Base-by-base conservation (phyloP, 805 yeast genomes). In the Yarrowia sp. region DNA sequence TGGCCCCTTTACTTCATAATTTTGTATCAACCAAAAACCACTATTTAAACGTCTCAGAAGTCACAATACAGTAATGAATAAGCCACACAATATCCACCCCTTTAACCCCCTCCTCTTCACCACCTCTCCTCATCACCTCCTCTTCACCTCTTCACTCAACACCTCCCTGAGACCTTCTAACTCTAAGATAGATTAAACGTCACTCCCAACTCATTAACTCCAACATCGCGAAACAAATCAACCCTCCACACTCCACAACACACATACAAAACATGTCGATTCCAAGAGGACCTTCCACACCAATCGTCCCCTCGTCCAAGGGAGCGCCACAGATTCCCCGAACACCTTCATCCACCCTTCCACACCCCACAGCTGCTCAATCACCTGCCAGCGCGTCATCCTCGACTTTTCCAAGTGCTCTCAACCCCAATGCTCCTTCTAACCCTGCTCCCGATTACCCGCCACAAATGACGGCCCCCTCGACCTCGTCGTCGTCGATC, bases 321-420 rank as follows among this genome's bases (percentile, higher is more conserved):
- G 67, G 71, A 18, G 70, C 73, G 6, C 67, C 81, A 6, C 77
- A 82, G 13, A 72, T 73, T 15, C 76, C 78, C 11, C 74, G 81
- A 33, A 70, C 73, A 28, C 75, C 74, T 28, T 77, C 83, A 4
- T 68, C 73, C 17, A 69, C 73, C 35, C 58, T 71, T 9, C 73
- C 74, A 9, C 71, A 69, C 55, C 72, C 73, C 15, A 63, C 65
- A n/a, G 65, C 67, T 8, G 63, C 51, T 1, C 65, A 43, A 15
- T 51, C 66, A 13, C 48, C 48, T 10, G 62, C 48, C 17, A 42
- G 47, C 22, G 62, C 48, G 11, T 55, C 48, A 15, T 32, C 62
- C 0, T 18, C 48, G 32, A 32, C 62, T 31, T 41, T 55, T 38
- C 42, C 48, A 14, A 42, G 42, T 13, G 55, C 55, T 7, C 55